Conservation (phyloP, 2,329 filamentous ascomycete genomes). For the Diplodia seriata region DNA sequence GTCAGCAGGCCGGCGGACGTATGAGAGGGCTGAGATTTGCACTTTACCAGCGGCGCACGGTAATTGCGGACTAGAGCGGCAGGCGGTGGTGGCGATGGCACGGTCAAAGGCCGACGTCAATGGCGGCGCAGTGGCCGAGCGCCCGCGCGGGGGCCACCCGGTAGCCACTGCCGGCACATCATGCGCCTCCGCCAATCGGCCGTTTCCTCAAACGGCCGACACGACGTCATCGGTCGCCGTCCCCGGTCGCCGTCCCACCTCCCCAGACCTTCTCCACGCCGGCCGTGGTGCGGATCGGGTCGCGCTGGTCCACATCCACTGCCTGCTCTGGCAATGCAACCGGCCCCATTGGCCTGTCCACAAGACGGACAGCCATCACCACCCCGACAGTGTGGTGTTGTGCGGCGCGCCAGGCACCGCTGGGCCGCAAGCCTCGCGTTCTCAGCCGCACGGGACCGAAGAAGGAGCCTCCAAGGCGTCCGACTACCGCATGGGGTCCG, state of each 20-base stretch:
- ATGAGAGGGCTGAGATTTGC: background rate
- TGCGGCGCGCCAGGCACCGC: background rate
- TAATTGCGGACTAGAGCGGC: background rate
- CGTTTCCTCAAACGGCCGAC: slow-evolving; percentile 1
- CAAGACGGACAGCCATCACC: background rate
- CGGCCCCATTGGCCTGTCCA: slow-evolving; percentile 10
- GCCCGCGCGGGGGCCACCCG: background rate
- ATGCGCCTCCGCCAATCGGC: background rate
- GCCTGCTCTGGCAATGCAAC: background rate
- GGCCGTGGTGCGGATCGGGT: slow-evolving; percentile 16
- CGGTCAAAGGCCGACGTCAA: slow-evolving; percentile 22
- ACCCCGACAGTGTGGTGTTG: background rate
- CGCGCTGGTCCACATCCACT: slow-evolving; percentile 8
- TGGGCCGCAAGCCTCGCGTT: slow-evolving; percentile 21
- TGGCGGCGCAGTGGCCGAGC: slow-evolving; percentile 5
- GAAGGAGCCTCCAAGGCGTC: slow-evolving; percentile 7
- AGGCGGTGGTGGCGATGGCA: background rate
- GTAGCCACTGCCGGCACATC: slow-evolving; percentile 20
- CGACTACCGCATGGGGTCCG: background rate
- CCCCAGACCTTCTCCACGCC: background rate
- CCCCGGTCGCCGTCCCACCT: background rate
- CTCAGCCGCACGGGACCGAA: slow-evolving; percentile 8
- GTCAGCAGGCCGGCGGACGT: background rate
- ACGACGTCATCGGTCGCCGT: slow-evolving; percentile 14
- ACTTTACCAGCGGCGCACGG: background rate